These are phyloP conservation scores for Xylaria sp. DNA, from an alignment of 2,329 filamentous ascomycete genomes.

Conservation along the genomic window DNA sequence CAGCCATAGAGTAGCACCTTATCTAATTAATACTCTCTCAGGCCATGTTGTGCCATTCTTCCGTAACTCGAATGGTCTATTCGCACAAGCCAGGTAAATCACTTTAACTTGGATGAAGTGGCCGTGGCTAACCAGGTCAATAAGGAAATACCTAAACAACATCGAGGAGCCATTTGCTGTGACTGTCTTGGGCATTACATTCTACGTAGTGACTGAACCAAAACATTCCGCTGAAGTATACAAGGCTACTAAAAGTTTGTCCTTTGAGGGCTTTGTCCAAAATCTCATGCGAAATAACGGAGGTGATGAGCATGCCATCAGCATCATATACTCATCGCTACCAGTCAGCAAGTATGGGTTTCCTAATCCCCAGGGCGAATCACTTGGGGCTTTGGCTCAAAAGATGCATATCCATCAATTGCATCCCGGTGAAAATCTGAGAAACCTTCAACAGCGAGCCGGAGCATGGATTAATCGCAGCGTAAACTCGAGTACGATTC, in stretches of 20 bases:
- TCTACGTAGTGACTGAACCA: background rate
- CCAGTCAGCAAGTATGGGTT: background rate
- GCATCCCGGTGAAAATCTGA: background rate
- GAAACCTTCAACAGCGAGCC: background rate
- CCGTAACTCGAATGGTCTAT: background rate
- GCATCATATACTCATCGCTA: background rate
- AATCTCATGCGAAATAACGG: background rate
- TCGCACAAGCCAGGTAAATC: constrained; percentile 1
- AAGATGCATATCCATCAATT: constrained; percentile 10
- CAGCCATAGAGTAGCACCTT: background rate
- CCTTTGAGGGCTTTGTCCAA: constrained; percentile 6
- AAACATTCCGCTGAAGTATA: constrained; percentile 1
- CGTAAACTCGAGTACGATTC: background rate
- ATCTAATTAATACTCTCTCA: background rate
- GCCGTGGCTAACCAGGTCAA: background rate
- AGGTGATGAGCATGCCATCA: background rate
- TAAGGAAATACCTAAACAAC: background rate
- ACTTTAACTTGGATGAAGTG: background rate
- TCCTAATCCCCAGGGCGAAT: background rate
- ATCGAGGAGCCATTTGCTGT: background rate
- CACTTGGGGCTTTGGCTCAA: background rate
- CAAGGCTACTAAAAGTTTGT: background rate
- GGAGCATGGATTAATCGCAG: background rate
- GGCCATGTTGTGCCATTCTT: background rate
- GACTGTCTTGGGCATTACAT: background rate